phyloP scores from a whole-genome alignment of 83 land plant genomes.

The Picea abies region DNA sequence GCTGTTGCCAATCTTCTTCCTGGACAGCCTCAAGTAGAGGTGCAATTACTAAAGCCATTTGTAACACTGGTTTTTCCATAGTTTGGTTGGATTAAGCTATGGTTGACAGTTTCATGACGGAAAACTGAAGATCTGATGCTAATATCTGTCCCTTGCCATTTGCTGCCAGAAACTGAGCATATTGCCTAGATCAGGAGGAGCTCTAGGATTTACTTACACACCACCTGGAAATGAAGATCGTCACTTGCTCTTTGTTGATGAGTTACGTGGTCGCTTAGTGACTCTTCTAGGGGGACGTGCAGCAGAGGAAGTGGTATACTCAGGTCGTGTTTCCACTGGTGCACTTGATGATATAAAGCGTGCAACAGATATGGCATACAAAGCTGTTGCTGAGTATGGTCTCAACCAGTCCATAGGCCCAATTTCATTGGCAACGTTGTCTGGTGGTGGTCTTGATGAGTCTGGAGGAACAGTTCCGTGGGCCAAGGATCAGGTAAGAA shows the following conservation, averaged over 20 bases:
- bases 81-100: neutral
- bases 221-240: conserved; percentile 96
- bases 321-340: conserved; percentile 99
- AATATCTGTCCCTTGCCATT: neutral
- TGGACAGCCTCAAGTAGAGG: conserved; percentile 95
- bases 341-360: conserved; percentile 98
- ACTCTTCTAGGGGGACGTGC: conserved; percentile 99
- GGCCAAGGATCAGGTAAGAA: conserved; percentile 93
- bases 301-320: conserved; percentile 94
- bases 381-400: conserved; percentile 99
- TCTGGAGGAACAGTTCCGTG: conserved; percentile 87
- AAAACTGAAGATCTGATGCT: conserved; percentile 2
- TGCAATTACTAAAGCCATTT: conserved; percentile 21
- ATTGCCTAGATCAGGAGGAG: conserved; percentile 98
- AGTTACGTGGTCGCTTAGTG: conserved; percentile 96
- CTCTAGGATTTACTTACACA: conserved; percentile 94
- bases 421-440: conserved; percentile 81
- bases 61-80: neutral
- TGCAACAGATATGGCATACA: conserved; percentile 99
- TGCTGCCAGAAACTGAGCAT: conserved; percentile 91
- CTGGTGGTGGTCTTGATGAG: conserved; percentile 97
- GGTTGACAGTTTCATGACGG: conserved; percentile 1
- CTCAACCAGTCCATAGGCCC: conserved; percentile 90
- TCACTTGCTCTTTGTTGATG: conserved; percentile 95
- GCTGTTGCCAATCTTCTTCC: conserved; percentile 95